A percentile compares a stretch with the other conserved stretches of the same genome.
These are phyloP conservation scores for Rutstroemia sydowiana DNA, from an alignment of 2,329 filamentous ascomycete genomes.

Conservation along the genomic window DNA sequence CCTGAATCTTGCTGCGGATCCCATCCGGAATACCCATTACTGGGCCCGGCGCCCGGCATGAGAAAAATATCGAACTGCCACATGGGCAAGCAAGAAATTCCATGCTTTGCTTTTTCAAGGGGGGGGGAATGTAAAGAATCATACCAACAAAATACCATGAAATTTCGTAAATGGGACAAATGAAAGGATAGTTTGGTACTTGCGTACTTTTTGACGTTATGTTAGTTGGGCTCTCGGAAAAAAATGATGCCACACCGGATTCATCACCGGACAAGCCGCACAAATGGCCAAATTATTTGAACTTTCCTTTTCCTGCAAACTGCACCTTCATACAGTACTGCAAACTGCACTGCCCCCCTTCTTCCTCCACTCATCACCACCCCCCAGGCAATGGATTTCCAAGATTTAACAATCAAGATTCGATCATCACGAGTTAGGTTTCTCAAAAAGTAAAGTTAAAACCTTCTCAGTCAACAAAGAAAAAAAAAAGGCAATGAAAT, in stretches of 20 bases:
- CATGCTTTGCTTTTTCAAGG: too few relatives aligned
- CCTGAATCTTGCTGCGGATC: background rate
- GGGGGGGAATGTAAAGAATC: too few relatives aligned
- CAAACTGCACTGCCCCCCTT: too few relatives aligned
- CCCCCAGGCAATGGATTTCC: too few relatives aligned
- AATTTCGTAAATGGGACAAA: background rate
- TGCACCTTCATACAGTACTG: too few relatives aligned
- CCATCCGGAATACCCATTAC: background rate
- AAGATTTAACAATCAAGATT: too few relatives aligned
- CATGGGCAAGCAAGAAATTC: background rate
- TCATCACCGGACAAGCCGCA: constrained; percentile 1
- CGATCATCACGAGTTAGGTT: too few relatives aligned
- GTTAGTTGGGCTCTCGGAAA: background rate
- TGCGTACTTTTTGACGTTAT: too few relatives aligned
- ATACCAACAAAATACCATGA: background rate
- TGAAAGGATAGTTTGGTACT: background rate
- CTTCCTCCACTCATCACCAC: too few relatives aligned
- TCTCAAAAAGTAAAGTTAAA: too few relatives aligned
- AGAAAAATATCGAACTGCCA: background rate
- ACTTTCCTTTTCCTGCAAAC: background rate
- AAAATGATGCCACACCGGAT: constrained; percentile 1
- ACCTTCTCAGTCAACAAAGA: background rate
- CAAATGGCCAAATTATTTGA: background rate
- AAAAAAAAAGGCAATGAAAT: background rate
- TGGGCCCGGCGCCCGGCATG: background rate